Base-by-base conservation (phyloP, 108 stramenopile genomes). In the Fragilariopsis cylindrus region DNA sequence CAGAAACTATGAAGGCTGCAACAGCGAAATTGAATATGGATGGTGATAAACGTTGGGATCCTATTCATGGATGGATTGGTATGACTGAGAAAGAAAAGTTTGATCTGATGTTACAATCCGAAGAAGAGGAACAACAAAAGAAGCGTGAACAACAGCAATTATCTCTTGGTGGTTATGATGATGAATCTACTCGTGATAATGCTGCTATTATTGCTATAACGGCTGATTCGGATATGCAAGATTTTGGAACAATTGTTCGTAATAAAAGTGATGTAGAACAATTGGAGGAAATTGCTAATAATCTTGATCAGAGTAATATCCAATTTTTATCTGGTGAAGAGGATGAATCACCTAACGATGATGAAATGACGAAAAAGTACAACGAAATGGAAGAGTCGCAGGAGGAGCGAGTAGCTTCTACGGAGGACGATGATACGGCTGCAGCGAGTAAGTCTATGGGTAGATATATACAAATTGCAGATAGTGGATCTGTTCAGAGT, bases 1-100 rank as follows among this genome's bases (percentile, higher is more conserved):
- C 83, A 43, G 87, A 87, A 57, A 88, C 85, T 11, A 92, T 92
- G 91, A 84, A 85, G 78, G 87, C 77, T 30, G 91, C 89, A 5
- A 81, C 85, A 5, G 78, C 84, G 2, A 64, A 62, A 18, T 56
- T 90, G 42, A 56, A 60, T 30, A 78, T 71, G 56, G 75, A 72
- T 39, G 81, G 69, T 39, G 60, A 18, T 16, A 78, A 82, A 16
- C 47, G 70, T 8, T 92, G 91, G 91, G 78, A 92, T 83, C 88
- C 86, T n/a, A 78, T 84, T 30, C 67, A 67, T 18, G 91, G 91
- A 48, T 92, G 88, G 89, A 56, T 75, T 4, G 74, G 66, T 8
- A 46, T 57, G 9, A 69, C 73, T 6, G 78, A 74, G 42, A 77
- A 78, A 11, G 73, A 78, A 30, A 3, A 54, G 70, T 73, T 30